A percentile compares a stretch with the other conserved stretches of the same genome.
Conservation (phyloP, 1,139 yeast genomes). For the Kurtzmaniella quercitrusa region DNA sequence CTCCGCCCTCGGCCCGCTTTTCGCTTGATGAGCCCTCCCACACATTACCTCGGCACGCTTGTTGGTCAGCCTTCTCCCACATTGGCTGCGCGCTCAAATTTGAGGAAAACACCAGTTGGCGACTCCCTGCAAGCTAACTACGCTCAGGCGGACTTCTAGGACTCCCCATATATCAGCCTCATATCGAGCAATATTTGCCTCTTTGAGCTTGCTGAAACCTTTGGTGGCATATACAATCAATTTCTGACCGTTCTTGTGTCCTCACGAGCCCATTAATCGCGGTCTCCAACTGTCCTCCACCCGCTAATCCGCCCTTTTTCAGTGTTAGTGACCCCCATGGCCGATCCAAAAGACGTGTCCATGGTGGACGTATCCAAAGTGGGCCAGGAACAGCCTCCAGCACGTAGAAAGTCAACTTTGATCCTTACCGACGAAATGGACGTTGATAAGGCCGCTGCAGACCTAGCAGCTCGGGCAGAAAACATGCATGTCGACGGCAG, state of each 20-base stretch:
- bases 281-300: neutral
- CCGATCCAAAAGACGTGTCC: constrained; percentile 27
- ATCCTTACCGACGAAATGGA: constrained; percentile 36
- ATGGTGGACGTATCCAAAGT: constrained; percentile 42
- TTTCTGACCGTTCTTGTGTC: too few relatives aligned
- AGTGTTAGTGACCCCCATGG: neutral
- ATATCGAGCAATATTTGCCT: too few relatives aligned
- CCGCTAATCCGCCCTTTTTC: neutral
- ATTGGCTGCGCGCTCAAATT: neutral
- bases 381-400: constrained; percentile 20
- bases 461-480: neutral
- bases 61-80: too few relatives aligned
- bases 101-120: neutral
- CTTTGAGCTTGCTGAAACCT: too few relatives aligned
- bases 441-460: constrained; percentile 2
- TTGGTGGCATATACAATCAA: too few relatives aligned
- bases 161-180: too few relatives aligned
- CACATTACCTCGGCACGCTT: neutral
- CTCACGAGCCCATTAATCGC: too few relatives aligned
- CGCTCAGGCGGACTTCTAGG: neutral
- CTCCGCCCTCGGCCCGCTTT: neutral
- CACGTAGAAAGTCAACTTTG: constrained; percentile 38
- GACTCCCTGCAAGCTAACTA: neutral
- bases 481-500: constrained; percentile 9
- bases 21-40: neutral